A percentile compares a stretch with the other conserved stretches of the same genome.
phyloP scores from a whole-genome alignment of 768 basidiomycete species.

The Phallus indusiatus region DNA sequence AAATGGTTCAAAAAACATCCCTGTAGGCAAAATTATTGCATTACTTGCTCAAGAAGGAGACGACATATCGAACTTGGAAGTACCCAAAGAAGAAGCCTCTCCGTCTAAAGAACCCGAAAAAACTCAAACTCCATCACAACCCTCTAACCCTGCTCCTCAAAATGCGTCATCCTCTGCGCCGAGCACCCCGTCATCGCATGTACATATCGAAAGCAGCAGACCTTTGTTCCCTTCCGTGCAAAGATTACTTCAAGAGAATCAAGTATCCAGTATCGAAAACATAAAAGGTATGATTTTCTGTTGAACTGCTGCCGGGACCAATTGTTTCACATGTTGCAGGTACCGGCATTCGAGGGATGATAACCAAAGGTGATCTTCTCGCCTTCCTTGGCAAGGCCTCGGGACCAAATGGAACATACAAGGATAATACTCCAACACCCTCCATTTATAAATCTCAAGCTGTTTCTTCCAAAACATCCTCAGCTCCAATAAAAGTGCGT shows the following conservation, averaged over 20 bases:
- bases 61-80: slow-evolving; percentile 49
- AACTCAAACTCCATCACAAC: slow-evolving; percentile 36
- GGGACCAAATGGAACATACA: slow-evolving; percentile 66
- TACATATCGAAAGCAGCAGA: slow-evolving; percentile 40
- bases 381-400: slow-evolving; percentile 78
- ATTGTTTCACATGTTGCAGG: background rate
- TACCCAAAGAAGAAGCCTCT: slow-evolving; percentile 1
- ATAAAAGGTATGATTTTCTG: slow-evolving; percentile 49
- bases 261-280: slow-evolving; percentile 44
- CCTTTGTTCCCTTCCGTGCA: slow-evolving; percentile 88
- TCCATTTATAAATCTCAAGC: slow-evolving; percentile 16
- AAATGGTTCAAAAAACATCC: slow-evolving; percentile 81
- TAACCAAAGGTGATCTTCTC: slow-evolving; percentile 94
- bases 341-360: slow-evolving; percentile 85
- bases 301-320: background rate
- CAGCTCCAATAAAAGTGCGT: slow-evolving; percentile 28
- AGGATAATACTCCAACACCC: slow-evolving; percentile 25
- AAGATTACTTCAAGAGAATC: slow-evolving; percentile 64
- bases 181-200: background rate
- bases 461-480: slow-evolving; percentile 21
- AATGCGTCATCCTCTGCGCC: slow-evolving; percentile 14
- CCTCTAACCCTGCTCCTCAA: slow-evolving; percentile 50
- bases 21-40: slow-evolving; percentile 84
- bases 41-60: slow-evolving; percentile 93
- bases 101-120: slow-evolving; percentile 29